Evolutionary conservation across 805 yeast species (phyloP).

Genomic region (Teunomyces barrocoloradensis): DNA sequence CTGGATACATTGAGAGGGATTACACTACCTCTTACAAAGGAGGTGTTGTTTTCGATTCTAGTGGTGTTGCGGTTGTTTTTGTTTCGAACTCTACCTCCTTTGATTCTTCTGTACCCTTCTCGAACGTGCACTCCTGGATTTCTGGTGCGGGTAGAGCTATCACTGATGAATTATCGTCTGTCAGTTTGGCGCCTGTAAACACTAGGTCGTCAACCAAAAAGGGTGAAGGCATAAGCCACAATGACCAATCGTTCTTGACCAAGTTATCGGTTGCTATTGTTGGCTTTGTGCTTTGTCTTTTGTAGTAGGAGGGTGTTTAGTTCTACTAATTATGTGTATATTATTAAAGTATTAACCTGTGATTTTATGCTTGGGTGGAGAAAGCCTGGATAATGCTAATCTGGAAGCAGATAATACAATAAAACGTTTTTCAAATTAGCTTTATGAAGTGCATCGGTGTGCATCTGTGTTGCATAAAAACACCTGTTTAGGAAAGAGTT

Average conservation of each 20-base stretch:
- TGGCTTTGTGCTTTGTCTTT: slow-evolving; percentile 9
- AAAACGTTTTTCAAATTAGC: not conserved
- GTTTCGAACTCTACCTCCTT: slow-evolving; percentile 53
- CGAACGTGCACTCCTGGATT: slow-evolving; percentile 48
- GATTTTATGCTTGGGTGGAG: not conserved
- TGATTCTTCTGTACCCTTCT: slow-evolving; percentile 42
- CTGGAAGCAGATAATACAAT: not conserved
- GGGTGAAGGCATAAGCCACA: slow-evolving; percentile 15
- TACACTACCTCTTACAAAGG: slow-evolving; percentile 53
- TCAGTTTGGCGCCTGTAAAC: slow-evolving; percentile 17
- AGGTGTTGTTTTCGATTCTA: slow-evolving; percentile 65
- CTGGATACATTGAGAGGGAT: slow-evolving; percentile 58
- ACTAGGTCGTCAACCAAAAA: slow-evolving; percentile 23
- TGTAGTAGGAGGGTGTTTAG: not conserved
- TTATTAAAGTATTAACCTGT: not conserved
- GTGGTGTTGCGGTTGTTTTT: slow-evolving; percentile 62
- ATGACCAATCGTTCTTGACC: slow-evolving; percentile 8
- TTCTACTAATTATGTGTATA: not conserved
- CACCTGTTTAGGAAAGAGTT: not conserved
- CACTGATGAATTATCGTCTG: slow-evolving; percentile 25
- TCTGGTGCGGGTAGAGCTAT: slow-evolving; percentile 30
- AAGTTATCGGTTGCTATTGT: slow-evolving; percentile 7
- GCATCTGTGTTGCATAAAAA: not conserved
- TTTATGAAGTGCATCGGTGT: not conserved
- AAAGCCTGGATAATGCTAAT: not conserved